A percentile compares a stretch with the other conserved stretches of the same genome.
Conservation (phyloP, 345 rosid species). For the Citrus sp. region DNA sequence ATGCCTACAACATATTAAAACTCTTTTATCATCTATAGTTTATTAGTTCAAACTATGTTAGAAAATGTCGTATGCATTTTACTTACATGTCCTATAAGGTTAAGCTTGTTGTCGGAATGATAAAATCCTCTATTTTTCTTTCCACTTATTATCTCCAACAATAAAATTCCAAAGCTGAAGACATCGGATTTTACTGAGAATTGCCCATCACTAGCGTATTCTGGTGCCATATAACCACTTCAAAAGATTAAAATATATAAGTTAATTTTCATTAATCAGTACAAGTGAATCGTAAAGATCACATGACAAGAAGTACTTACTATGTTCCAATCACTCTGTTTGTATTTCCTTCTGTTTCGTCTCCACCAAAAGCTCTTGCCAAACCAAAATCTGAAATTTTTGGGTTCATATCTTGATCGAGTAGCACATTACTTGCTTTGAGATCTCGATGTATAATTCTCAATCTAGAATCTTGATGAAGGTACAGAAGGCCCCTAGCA, state of each 20-base stretch:
- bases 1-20: slow-evolving; percentile 27
- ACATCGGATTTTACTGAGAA: slow-evolving; percentile 40
- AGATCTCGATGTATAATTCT: slow-evolving; percentile 42
- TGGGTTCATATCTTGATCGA: slow-evolving; percentile 39
- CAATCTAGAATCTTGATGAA: slow-evolving; percentile 45
- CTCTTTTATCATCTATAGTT: not conserved
- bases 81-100: slow-evolving; percentile 32
- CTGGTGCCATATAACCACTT: no score
- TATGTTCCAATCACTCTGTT: no score
- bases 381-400: slow-evolving; percentile 51
- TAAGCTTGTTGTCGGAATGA: slow-evolving; percentile 18
- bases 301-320: no score
- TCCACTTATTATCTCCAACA: slow-evolving; percentile 39
- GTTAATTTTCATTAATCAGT: no score
- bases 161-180: slow-evolving; percentile 36
- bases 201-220: no score
- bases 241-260: no score
- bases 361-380: slow-evolving; percentile 31
- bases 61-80: not conserved
- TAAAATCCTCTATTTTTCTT: slow-evolving; percentile 30
- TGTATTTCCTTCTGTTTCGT: no score
- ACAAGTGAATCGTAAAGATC: no score
- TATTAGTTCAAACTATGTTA: not conserved
- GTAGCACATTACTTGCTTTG: slow-evolving; percentile 37
- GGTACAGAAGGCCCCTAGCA: slow-evolving; percentile 39